Evolutionary conservation across 345 rosid genomes (phyloP).

Genomic region (Gossypium bickii): DNA sequence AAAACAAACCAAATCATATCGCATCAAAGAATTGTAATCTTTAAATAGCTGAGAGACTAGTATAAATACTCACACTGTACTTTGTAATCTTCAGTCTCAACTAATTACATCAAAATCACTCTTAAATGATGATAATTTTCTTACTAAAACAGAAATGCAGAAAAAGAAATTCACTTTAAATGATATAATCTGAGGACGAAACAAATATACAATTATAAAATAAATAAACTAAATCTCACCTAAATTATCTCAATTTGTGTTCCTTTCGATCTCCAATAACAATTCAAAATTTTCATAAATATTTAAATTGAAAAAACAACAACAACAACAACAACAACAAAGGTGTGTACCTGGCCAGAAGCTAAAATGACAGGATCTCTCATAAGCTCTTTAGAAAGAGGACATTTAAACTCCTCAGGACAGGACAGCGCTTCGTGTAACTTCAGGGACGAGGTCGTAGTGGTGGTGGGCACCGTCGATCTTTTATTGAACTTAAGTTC

Average conservation of each 20-base stretch:
- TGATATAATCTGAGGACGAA: neutral
- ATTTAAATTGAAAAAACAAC: no score
- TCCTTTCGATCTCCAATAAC: neutral
- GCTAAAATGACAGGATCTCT: conserved; percentile 87
- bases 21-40: conserved; percentile 9
- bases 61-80: neutral
- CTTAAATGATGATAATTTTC: neutral
- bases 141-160: conserved; percentile 11
- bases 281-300: neutral
- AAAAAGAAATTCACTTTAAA: neutral
- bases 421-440: conserved; percentile 40
- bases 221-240: neutral
- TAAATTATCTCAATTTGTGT: neutral
- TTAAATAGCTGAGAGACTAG: neutral
- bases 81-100: conserved; percentile 14
- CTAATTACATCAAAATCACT: conserved; percentile 15
- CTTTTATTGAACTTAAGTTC: conserved; percentile 54
- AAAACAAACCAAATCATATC: conserved; percentile 2
- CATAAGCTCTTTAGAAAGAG: conserved; percentile 84
- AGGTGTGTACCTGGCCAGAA: conserved; percentile 68
- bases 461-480: conserved; percentile 18
- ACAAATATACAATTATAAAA: neutral
- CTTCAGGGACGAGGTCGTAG: conserved; percentile 33
- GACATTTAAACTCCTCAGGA: conserved; percentile 84
- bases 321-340: neutral